Evolutionary conservation across 2,329 filamentous ascomycete genomes (phyloP).

Genomic region (Talaromyces sp.): DNA sequence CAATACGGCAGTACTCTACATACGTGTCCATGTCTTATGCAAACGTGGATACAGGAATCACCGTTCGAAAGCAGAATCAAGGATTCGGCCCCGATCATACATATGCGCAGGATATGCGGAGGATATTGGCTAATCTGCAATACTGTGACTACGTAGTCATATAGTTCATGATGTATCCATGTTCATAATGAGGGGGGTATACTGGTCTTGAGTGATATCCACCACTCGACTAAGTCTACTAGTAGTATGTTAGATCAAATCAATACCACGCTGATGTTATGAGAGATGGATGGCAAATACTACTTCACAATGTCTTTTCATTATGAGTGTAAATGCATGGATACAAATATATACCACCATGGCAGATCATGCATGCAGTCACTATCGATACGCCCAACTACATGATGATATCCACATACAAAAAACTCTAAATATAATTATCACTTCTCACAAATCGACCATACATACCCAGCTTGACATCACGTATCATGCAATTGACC

Average conservation of each 20-base stretch:
- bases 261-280: neutral
- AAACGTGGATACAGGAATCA: neutral
- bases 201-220: neutral
- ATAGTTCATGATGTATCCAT: neutral
- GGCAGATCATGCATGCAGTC: neutral
- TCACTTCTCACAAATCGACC: too few relatives aligned
- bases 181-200: neutral
- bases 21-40: neutral
- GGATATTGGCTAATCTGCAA: neutral
- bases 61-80: neutral
- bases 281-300: neutral
- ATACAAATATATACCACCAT: neutral
- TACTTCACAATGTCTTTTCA: neutral
- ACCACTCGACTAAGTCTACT: neutral
- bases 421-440: too few relatives aligned
- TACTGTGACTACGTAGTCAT: neutral
- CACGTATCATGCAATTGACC: neutral
- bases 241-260: neutral
- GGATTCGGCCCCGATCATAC: neutral
- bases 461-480: neutral
- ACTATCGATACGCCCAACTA: neutral
- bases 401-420: neutral
- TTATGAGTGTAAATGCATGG: neutral
- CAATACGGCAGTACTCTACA: neutral
- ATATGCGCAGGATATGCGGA: neutral